Base-by-base conservation (phyloP, 164 flowering plant species). In the Protea cynaroides region DNA sequence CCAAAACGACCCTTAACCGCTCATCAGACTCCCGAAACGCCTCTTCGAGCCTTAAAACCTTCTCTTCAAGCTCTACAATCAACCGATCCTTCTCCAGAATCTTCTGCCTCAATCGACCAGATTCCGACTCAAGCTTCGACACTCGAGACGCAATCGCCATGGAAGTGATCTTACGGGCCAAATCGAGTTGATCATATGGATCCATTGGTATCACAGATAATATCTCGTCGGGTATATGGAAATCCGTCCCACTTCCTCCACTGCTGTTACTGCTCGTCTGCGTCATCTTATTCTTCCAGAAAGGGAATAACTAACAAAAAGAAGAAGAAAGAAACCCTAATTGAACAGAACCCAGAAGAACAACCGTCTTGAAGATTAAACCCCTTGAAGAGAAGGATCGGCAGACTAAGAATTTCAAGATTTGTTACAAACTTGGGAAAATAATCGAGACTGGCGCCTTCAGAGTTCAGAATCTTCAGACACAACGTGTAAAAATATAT, bases 141-240 rank as follows among this genome's bases (percentile, higher is more conserved):
- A 92, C 96, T 56, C 98, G 87, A 52, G 98, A 88, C 8, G 96
- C 96, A 23, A 92, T 86, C 7, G 96, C 96, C 93, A 92, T 80
- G 40, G 98, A 90, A 14, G 98, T 92, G 37, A 92, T 85, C 81
- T 92, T 92, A 50, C 98, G 69, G 0, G 96, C 98, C 68, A 92
- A 84, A 77, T 92, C 98, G 59, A 92, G 84, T 78, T 90, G 98
- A 36, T 88, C 93, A 74, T 88, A 90, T 0, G 98, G 96, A 71
- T 92, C 95, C 44, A 86, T 78, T 4, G 98, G 98, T 6, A 92
- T 90, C 66, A 88, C 96, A 25, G 95, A 69, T 44, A 92, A 74
- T 11, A 92, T 75, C 72, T 85, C 93, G 43, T 92, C 92, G 25
- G 93, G 75, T 10, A 92, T 61, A 43, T 83, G 65, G 61, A 92